These are phyloP conservation scores for Teunomyces gatunensis DNA, from an alignment of 805 yeast species.

Conservation along the genomic window DNA sequence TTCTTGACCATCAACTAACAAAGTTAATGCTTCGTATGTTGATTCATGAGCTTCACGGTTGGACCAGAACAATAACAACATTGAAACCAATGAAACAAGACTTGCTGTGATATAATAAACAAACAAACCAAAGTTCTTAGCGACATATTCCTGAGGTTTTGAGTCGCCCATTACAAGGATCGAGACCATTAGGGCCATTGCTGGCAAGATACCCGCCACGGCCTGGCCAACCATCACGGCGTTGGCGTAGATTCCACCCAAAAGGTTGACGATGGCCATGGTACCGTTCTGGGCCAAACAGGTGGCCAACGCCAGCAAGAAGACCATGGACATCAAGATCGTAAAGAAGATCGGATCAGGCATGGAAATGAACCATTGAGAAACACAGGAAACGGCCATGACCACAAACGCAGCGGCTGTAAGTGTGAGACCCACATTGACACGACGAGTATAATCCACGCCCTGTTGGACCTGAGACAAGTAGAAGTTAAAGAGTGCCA, in stretches of 20 bases:
- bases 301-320: conserved; percentile 69
- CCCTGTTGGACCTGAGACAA: conserved; percentile 66
- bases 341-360: conserved; percentile 44
- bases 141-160: conserved; percentile 20
- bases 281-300: conserved; percentile 86
- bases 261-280: conserved; percentile 78
- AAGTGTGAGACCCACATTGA: conserved; percentile 56
- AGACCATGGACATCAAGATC: conserved; percentile 60
- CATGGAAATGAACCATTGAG: conserved; percentile 31
- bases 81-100: conserved; percentile 41
- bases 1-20: background rate
- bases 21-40: background rate
- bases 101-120: conserved; percentile 53
- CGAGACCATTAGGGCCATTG: conserved; percentile 61
- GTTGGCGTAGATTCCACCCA: conserved; percentile 78
- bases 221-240: conserved; percentile 95
- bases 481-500: conserved; percentile 56
- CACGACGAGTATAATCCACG: conserved; percentile 55
- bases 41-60: conserved; percentile 12
- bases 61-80: conserved; percentile 37
- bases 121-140: conserved; percentile 40
- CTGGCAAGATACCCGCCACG: conserved; percentile 88
- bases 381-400: conserved; percentile 53
- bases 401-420: conserved; percentile 57
- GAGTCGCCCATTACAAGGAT: conserved; percentile 41